These are phyloP conservation scores for Sarcodon aspratus DNA, from an alignment of 768 basidiomycete genomes.

Conservation along the genomic window DNA sequence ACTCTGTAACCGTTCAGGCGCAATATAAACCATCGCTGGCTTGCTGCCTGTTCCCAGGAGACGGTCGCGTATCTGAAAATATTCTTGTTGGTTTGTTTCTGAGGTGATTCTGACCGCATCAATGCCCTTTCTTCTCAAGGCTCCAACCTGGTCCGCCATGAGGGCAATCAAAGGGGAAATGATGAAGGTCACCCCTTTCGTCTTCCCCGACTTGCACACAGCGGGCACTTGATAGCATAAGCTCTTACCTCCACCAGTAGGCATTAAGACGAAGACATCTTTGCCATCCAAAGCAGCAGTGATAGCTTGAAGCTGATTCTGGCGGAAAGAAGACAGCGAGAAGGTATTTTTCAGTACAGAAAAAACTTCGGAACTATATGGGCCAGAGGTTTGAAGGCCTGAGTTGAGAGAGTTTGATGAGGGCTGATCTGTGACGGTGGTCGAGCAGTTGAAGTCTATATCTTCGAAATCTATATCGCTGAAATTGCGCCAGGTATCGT, in stretches of 20 bases:
- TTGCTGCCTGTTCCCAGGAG: conserved; percentile 31
- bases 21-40: conserved; percentile 74
- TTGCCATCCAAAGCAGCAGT: conserved; percentile 64
- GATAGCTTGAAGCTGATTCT: conserved; percentile 82
- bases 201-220: conserved; percentile 59
- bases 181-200: conserved; percentile 78
- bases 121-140: conserved; percentile 51
- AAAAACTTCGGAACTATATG: too few relatives aligned
- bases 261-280: conserved; percentile 94
- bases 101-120: conserved; percentile 55
- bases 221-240: conserved; percentile 89
- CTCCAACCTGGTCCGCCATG: conserved; percentile 81
- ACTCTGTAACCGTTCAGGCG: conserved; percentile 78
- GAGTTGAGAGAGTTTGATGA: too few relatives aligned
- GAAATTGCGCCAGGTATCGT: too few relatives aligned
- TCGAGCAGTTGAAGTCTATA: too few relatives aligned
- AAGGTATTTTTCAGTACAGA: conserved; percentile 31
- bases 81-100: conserved; percentile 27
- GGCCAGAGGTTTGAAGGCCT: too few relatives aligned
- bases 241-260: conserved; percentile 90
- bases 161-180: conserved; percentile 82
- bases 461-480: too few relatives aligned
- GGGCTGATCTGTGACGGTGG: too few relatives aligned
- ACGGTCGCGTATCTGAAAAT: conserved; percentile 30
- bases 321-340: conserved; percentile 55